A percentile compares a stretch with the other conserved stretches of the same genome.
Conservation (phyloP, 202 grass and related monocot species). For the Elaeis oleifera region DNA sequence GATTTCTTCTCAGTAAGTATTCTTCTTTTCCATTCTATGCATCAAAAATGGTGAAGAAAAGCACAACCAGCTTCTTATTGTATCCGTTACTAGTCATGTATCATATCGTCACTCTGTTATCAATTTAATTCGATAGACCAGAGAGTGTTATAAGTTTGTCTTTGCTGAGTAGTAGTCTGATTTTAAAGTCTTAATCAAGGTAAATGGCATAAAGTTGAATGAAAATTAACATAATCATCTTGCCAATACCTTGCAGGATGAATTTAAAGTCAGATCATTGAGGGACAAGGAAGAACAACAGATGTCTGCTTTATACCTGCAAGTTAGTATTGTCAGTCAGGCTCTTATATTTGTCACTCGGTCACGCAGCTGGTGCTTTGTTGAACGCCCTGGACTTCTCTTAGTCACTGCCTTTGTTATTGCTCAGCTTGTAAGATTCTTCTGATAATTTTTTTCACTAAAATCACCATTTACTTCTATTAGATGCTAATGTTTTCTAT, state of each 20-base stretch:
- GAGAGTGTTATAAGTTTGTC: too few relatives aligned
- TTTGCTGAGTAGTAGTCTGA: too few relatives aligned
- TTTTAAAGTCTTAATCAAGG: too few relatives aligned
- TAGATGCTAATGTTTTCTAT: too few relatives aligned
- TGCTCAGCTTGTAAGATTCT: slow-evolving; percentile 69
- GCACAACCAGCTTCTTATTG: too few relatives aligned
- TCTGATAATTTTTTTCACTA: neutral
- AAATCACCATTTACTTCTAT: neutral
- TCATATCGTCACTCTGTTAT: too few relatives aligned
- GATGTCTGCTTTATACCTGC: slow-evolving; percentile 92
- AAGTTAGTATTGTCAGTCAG: slow-evolving; percentile 98
- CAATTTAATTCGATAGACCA: too few relatives aligned
- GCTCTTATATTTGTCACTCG: slow-evolving; percentile 98
- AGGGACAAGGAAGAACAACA: slow-evolving; percentile 40
- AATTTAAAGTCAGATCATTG: slow-evolving; percentile 52
- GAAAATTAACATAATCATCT: neutral
- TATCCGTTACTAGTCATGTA: too few relatives aligned
- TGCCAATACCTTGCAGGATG: slow-evolving; percentile 30
- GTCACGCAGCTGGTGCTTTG: slow-evolving; percentile 49
- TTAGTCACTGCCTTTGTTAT: slow-evolving; percentile 56
- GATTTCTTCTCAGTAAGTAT: slow-evolving; percentile 60
- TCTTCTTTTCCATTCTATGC: neutral
- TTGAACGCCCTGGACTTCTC: slow-evolving; percentile 47
- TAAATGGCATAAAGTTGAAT: too few relatives aligned
- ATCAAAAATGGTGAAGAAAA: neutral